Percentiles rank a stretch among this genome's conserved stretches.
phyloP scores from a whole-genome alignment of 805 yeast species.

The Schwanniomyces pseudopolymorphus region DNA sequence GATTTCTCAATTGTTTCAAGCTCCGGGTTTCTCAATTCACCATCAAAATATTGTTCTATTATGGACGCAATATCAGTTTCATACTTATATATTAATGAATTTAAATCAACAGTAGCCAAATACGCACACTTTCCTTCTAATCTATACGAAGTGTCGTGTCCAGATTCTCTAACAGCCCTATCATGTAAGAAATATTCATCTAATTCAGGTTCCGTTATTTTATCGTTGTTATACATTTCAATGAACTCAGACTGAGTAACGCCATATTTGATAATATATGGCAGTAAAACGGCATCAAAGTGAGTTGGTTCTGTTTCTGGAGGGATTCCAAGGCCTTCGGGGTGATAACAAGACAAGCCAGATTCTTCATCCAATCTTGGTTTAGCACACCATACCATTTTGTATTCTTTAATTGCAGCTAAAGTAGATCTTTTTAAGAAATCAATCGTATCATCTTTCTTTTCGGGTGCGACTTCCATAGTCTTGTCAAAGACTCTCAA shows the following conservation, averaged over 20 bases:
- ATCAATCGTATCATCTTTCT: constrained; percentile 43
- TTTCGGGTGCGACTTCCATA: constrained; percentile 43
- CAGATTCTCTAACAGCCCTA: constrained; percentile 92
- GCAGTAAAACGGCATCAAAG: constrained; percentile 67
- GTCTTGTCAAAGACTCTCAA: constrained; percentile 62
- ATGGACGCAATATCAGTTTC: constrained; percentile 78
- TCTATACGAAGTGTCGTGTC: constrained; percentile 92
- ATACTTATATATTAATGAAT: constrained; percentile 83
- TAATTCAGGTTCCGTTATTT: constrained; percentile 70
- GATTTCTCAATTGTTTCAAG: constrained; percentile 38
- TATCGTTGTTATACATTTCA: constrained; percentile 61
- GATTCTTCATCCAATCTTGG: constrained; percentile 76
- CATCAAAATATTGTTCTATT: constrained; percentile 56
- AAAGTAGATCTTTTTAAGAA: constrained; percentile 62
- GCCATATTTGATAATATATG: constrained; percentile 64
- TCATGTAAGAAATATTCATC: constrained; percentile 91
- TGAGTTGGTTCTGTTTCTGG: constrained; percentile 95
- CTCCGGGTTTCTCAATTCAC: constrained; percentile 31
- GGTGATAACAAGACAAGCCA: constrained; percentile 86
- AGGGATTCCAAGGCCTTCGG: constrained; percentile 90
- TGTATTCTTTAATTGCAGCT: constrained; percentile 87
- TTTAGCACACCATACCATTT: constrained; percentile 69
- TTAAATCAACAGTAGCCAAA: constrained; percentile 87
- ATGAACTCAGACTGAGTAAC: constrained; percentile 61
- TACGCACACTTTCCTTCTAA: constrained; percentile 87